Percentiles rank a stretch among this genome's conserved stretches.
phyloP scores from a whole-genome alignment of 768 basidiomycete species.

The Termitomyces sp. region DNA sequence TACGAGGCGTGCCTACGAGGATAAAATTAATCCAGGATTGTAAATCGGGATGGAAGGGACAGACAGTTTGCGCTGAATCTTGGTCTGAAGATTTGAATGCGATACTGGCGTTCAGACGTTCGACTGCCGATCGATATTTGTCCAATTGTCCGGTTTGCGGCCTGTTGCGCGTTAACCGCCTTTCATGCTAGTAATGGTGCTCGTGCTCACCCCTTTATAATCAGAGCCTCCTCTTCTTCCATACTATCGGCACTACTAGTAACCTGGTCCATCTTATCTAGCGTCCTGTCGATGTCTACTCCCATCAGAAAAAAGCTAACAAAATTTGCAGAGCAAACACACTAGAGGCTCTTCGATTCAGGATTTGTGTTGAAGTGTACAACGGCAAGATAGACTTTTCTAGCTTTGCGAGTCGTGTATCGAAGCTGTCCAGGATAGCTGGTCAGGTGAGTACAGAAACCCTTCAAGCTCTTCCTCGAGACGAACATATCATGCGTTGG shows the following conservation, averaged over 20 bases:
- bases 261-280: slow-evolving; percentile 75
- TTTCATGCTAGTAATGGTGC: background rate
- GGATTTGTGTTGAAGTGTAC: slow-evolving; percentile 71
- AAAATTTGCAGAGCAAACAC: slow-evolving; percentile 21
- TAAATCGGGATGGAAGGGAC: background rate
- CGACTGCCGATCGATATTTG: slow-evolving; percentile 65
- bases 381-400: slow-evolving; percentile 83
- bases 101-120: slow-evolving; percentile 72
- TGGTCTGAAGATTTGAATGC: slow-evolving; percentile 65
- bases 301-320: background rate
- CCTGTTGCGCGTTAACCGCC: slow-evolving; percentile 27
- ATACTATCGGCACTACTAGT: slow-evolving; percentile 71
- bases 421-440: slow-evolving; percentile 85
- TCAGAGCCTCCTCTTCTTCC: slow-evolving; percentile 72
- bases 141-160: slow-evolving; percentile 67
- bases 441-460: slow-evolving; percentile 24
- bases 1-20: slow-evolving; percentile 54
- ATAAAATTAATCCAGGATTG: background rate
- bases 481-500: slow-evolving; percentile 79
- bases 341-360: slow-evolving; percentile 73
- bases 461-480: background rate
- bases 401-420: slow-evolving; percentile 72
- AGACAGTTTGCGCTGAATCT: slow-evolving; percentile 51
- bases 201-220: slow-evolving; percentile 63
- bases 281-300: slow-evolving; percentile 75